These are phyloP conservation scores for Hibiscus mutabilis DNA, from an alignment of 345 rosid species.

Conservation along the genomic window DNA sequence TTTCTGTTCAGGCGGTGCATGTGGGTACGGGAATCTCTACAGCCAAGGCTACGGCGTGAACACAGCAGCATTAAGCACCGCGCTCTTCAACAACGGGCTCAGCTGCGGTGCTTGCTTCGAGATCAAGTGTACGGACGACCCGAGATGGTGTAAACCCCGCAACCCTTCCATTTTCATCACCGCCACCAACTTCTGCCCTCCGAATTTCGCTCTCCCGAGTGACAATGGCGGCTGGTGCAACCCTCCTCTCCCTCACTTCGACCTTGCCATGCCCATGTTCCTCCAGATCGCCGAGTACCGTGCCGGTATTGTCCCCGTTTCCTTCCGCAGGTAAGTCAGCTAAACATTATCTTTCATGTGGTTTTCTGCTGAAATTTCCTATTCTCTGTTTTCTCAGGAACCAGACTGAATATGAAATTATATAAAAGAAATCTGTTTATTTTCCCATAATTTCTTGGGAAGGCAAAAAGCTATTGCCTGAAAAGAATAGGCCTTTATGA, in stretches of 20 bases:
- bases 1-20: conserved; percentile 67
- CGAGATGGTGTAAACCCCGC: conserved; percentile 78
- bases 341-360: too few species aligned
- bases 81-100: conserved; percentile 78
- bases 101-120: conserved; percentile 97
- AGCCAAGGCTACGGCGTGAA: conserved; percentile 93
- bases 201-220: conserved; percentile 71
- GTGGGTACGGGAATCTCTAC: conserved; percentile 93
- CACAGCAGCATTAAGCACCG: conserved; percentile 95
- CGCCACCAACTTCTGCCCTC: conserved; percentile 95
- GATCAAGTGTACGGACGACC: conserved; percentile 67
- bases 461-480: conserved; percentile 9
- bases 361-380: too few species aligned
- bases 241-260: conserved; percentile 97
- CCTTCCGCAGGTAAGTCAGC: conserved; percentile 57
- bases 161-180: conserved; percentile 73
- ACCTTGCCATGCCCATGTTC: conserved; percentile 99
- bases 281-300: conserved; percentile 82
- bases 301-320: conserved; percentile 95
- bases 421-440: neutral
- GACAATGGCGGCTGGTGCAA: conserved; percentile 99
- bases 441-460: conserved; percentile 8
- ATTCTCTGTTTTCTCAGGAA: neutral
- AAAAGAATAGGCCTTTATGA: neutral
- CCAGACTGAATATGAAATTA: neutral